A percentile compares a stretch with the other conserved stretches of the same genome.
These are phyloP conservation scores for Aspergillus puulaauensis DNA, from an alignment of 2,329 filamentous ascomycete genomes.

Conservation along the genomic window DNA sequence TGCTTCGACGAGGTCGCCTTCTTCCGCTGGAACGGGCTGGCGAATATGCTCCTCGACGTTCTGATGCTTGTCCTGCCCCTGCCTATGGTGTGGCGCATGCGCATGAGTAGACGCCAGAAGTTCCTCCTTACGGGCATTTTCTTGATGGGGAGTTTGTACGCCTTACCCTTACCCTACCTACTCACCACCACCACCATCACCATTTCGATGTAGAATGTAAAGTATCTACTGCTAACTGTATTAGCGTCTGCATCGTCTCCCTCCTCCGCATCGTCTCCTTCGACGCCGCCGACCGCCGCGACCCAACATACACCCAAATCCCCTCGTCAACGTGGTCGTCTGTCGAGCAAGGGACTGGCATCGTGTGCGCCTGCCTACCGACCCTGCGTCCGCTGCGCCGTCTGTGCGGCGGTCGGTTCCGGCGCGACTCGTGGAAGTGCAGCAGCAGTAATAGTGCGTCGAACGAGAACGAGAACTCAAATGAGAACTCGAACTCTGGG, in stretches of 20 bases:
- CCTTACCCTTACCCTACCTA: neutral
- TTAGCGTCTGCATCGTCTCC: slow-evolving; percentile 26
- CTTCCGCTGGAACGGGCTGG: slow-evolving; percentile 27
- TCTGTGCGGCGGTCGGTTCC: neutral
- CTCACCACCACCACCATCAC: neutral
- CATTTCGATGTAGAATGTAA: neutral
- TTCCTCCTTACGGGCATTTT: slow-evolving; percentile 24
- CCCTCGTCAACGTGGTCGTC: slow-evolving; percentile 27
- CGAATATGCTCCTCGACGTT: slow-evolving; percentile 26
- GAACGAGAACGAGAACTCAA: too few species aligned
- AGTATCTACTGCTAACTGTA: too few species aligned
- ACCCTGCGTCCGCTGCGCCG: slow-evolving; percentile 22
- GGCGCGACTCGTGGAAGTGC: neutral
- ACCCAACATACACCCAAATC: slow-evolving; percentile 19
- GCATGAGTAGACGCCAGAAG: slow-evolving; percentile 23
- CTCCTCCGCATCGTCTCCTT: slow-evolving; percentile 26
- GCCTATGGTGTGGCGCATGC: slow-evolving; percentile 27
- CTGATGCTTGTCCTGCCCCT: slow-evolving; percentile 28
- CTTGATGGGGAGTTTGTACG: slow-evolving; percentile 27
- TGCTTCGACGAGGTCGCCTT: slow-evolving; percentile 25
- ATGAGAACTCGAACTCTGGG: too few species aligned
- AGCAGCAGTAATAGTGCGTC: too few species aligned
- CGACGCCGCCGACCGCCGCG: slow-evolving; percentile 1
- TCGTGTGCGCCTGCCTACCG: slow-evolving; percentile 29
- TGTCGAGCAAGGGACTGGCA: slow-evolving; percentile 29